These are phyloP conservation scores for Apiospora malaysiana DNA, from an alignment of 2,329 filamentous ascomycete genomes.

Conservation along the genomic window DNA sequence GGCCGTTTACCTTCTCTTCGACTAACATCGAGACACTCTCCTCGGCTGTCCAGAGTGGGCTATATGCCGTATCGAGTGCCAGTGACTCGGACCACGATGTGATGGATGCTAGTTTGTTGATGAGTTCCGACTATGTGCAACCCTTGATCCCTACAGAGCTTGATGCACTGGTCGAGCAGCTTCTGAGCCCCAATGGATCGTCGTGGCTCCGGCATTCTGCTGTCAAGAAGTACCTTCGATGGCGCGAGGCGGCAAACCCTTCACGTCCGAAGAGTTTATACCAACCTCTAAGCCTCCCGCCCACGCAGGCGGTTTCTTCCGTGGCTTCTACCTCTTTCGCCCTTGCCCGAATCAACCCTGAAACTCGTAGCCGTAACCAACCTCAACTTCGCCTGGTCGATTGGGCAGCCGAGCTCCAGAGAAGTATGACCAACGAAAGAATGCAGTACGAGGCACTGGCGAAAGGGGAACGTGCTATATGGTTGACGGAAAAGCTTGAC, in stretches of 20 bases:
- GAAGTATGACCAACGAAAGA: conserved; percentile 76
- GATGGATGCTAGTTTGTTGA: conserved; percentile 92
- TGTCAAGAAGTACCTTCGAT: conserved; percentile 80
- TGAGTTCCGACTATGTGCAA: conserved; percentile 89
- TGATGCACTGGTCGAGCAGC: conserved; percentile 66
- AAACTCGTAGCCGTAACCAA: conserved; percentile 41
- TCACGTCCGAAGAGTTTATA: conserved; percentile 43
- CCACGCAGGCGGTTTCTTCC: conserved; percentile 52
- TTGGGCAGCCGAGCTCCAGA: conserved; percentile 83
- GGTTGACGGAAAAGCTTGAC: conserved; percentile 70
- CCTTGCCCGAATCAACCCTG: conserved; percentile 62
- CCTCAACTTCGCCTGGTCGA: conserved; percentile 71
- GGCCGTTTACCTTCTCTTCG: conserved; percentile 69
- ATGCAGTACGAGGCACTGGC: conserved; percentile 69
- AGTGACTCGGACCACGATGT: conserved; percentile 74
- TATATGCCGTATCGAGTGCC: conserved; percentile 80
- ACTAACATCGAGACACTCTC: conserved; percentile 30
- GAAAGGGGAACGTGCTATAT: conserved; percentile 68
- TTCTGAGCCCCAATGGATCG: conserved; percentile 81
- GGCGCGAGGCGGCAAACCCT: conserved; percentile 53
- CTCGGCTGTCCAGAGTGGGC: conserved; percentile 43
- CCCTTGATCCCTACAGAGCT: conserved; percentile 82
- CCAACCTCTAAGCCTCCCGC: conserved; percentile 36
- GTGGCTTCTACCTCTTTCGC: conserved; percentile 11
- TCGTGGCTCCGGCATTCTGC: conserved; percentile 83